phyloP scores from a whole-genome alignment of 2,329 filamentous ascomycete species.

The Fusarium sp. region DNA sequence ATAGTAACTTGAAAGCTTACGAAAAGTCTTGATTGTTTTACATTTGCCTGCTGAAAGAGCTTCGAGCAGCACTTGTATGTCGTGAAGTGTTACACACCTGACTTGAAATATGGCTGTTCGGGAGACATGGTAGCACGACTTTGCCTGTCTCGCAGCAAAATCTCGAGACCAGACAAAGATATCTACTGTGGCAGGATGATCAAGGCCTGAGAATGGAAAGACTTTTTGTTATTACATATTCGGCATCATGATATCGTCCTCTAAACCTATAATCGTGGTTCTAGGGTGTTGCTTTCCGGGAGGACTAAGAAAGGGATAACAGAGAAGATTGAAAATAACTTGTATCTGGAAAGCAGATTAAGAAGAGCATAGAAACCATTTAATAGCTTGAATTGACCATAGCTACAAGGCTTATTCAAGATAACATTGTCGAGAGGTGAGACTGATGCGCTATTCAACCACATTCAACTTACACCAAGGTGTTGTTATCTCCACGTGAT shows the following conservation, averaged over 20 bases:
- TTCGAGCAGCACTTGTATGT: not conserved
- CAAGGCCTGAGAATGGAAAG: not conserved
- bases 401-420: not conserved
- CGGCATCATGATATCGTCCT: too few species aligned
- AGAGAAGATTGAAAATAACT: too few species aligned
- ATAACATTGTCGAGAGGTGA: not conserved
- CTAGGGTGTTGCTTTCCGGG: too few species aligned
- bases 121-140: not conserved
- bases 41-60: not conserved
- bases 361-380: not conserved
- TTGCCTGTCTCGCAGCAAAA: not conserved
- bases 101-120: not conserved
- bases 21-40: slow-evolving; percentile 25
- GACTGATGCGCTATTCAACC: not conserved
- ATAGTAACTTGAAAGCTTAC: slow-evolving; percentile 24
- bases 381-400: not conserved
- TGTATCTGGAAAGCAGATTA: too few species aligned
- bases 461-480: not conserved
- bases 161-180: not conserved
- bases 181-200: not conserved
- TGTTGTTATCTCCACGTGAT: slow-evolving; percentile 44
- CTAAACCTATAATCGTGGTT: too few species aligned
- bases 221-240: too few species aligned
- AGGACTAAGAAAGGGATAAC: too few species aligned
- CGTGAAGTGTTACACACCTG: not conserved